Evolutionary conservation across 495 filamentous ascomycete genomes (phyloP), one percentile per base, ranked within the genome.

Genomic region (Trichoderma reesei): DNA sequence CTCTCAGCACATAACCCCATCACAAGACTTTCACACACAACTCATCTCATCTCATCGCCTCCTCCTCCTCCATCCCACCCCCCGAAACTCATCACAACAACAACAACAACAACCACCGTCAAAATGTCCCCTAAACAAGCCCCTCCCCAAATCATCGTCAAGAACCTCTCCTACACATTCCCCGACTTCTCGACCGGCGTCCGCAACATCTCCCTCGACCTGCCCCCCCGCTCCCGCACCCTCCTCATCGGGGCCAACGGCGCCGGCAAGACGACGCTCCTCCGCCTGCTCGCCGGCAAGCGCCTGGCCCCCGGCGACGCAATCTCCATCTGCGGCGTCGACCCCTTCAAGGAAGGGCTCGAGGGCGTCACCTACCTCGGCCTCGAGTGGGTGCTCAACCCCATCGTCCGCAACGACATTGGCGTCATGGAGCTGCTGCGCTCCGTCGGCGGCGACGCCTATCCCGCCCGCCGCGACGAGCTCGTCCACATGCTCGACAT

Each of bases 311-410:
- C 95, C 0, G 74, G 73, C 37, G 76, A 80, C 67, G 87, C 85
- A 31, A 85, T 99, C 69, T 73, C 74, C 64, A 86, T 99, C 48
- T 87, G 82, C 41, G 90, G 89, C 62, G 83, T 89, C 37, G 95
- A 98, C 77, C 94, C 94, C 8, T 98, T 99, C 83, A 88, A 88
- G 69, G 82, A 90, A 31, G 84, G 85, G 11, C 82, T 96, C 0
- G 89, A 95, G 74, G 94, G 92, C 59, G 93, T 99, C 34, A 96
- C 92, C 60, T 99, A 99, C 74, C 87, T 99, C 6, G 94, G 94
- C 0, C 83, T 95, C 0, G 94, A 99, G 78, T 99, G 95, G 95
- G 95, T 98, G 13, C 85, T 98, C n/a, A 98, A 98, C 78, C 88
- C 86, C 41, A 95, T 97, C 69, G 95, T 98, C 41, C 86, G 95